Base-by-base conservation (phyloP, 2,329 filamentous ascomycete species). In the Paracamarosporium sp. region DNA sequence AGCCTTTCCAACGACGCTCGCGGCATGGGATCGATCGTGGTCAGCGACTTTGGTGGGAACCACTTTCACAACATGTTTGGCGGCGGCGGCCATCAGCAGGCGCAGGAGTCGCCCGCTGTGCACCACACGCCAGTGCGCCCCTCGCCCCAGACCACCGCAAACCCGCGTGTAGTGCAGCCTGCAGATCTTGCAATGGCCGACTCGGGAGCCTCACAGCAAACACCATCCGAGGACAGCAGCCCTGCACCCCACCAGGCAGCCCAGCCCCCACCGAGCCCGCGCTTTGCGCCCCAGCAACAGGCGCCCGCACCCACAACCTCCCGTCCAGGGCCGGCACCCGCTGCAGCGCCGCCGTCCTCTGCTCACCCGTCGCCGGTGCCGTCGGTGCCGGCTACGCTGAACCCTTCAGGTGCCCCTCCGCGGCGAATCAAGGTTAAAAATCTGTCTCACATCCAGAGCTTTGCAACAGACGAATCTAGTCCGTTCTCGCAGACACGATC, bases 401-500 rank as follows among this genome's bases (percentile, higher is more conserved):
- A 72, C 48, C 65, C 75, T 13, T 59, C 72, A 17, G 64, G 71
- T 33, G 54, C 71, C 67, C 83, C 85, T 28, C 84, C 86, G 35
- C 82, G 79, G 61, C 82, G 85, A 57, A 91, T 98, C 71, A 90
- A 91, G 73, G 88, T 99, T 41, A 90, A 91, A 69, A 93, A 97
- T 75, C 82, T 99, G 48, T 90, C 90, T 40, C 95, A 99, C 72
- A 94, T 99, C 60, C 91, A 95, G 74, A 92, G 87, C 72, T 90
- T 99, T 62, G 93, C 92, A 25, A 88, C 85, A 62, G 90, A 94
- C 62, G 92, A 97, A 64, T 81, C 82, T 89, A 72, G 87, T 76
- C 65, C 83, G 68, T 77, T 84, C 78, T 75, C 84, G 65, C 83
- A 63, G 80, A 84, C 67, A 53, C 75, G 73, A 63, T 77, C 75